Conservation (phyloP, 345 rosid genomes). For the Corchorus capsularis region DNA sequence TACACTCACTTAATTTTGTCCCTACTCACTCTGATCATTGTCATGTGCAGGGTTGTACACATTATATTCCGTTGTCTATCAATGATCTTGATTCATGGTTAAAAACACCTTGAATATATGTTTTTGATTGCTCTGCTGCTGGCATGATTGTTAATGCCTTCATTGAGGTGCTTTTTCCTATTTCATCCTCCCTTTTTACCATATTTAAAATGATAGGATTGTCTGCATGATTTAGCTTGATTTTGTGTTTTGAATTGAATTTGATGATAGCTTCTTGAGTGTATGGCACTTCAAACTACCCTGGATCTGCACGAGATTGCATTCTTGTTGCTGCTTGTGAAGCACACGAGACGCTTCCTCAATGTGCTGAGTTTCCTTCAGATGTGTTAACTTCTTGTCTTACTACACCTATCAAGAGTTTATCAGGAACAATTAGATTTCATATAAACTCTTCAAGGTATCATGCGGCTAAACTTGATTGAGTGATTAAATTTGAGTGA, state of each 20-base stretch:
- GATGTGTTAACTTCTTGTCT: slow-evolving; percentile 98
- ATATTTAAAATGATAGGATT: slow-evolving; percentile 21
- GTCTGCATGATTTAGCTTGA: slow-evolving; percentile 9
- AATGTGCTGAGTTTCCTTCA: slow-evolving; percentile 97
- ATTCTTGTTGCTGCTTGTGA: slow-evolving; percentile 99
- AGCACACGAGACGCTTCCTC: slow-evolving; percentile 99
- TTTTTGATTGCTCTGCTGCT: slow-evolving; percentile 99
- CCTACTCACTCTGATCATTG: slow-evolving; percentile 21
- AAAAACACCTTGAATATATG: slow-evolving; percentile 94
- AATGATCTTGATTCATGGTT: slow-evolving; percentile 98
- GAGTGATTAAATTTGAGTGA: too few species aligned
- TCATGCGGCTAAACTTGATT: too few species aligned
- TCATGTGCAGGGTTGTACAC: slow-evolving; percentile 80
- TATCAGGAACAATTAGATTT: too few species aligned
- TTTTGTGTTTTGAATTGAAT: slow-evolving; percentile 17
- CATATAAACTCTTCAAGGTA: too few species aligned
- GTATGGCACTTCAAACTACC: slow-evolving; percentile 62
- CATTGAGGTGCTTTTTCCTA: slow-evolving; percentile 62
- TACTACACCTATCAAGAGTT: slow-evolving; percentile 87
- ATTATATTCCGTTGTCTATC: slow-evolving; percentile 91
- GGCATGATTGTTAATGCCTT: slow-evolving; percentile 96
- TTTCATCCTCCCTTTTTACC: background rate
- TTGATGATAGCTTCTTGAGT: slow-evolving; percentile 72
- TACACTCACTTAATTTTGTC: slow-evolving; percentile 13
- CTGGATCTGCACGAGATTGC: slow-evolving; percentile 85